Base-by-base conservation (phyloP, 805 yeast genomes). In the Zygotorulaspora florentina region DNA sequence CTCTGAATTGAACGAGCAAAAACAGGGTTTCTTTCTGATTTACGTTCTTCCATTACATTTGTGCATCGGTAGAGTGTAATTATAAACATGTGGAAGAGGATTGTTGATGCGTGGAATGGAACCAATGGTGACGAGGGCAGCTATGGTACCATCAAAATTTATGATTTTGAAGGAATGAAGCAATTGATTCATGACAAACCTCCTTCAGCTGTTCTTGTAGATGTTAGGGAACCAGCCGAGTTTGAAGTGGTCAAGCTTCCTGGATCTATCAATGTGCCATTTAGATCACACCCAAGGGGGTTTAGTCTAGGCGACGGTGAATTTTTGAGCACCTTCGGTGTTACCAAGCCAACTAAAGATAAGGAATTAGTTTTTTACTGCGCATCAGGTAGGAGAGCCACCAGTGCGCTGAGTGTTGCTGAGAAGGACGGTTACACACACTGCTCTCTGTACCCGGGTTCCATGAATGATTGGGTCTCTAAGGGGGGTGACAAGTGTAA, bases 161-260 rank as follows among this genome's bases (percentile, higher is more conserved):
- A 80, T 61, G 65, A 67, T 26, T 85, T 79, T 61, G 68, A 74
- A 11, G 76, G 74, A 11, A 71, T 85, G 57, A 72, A 75, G 54
- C 60, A 68, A 10, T 57, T 84, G 13, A 70, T 73, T 12, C 48
- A 47, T 11, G 50, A 65, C 27, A 72, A 72, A 1, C 69, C 67
- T 40, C 71, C 77, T 18, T 68, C 72, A 12, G 62, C 72, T 8
- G 74, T 84, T 15, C 67, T 88, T 29, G 79, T 88, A 15, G 96
- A 89, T 60, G 96, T 84, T 23, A 79, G 96, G 61, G 96, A 89
- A 68, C 95, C 95, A 7, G 75, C 75, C 35, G 96, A 89, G 67
- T 80, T 62, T 59, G 46, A 52, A 16, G 70, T 68, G 28, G 96
- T 95, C 29, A 81, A 76, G 59, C 85, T 89, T 50, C 95, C 95